phyloP scores from a whole-genome alignment of 2,329 filamentous ascomycete genomes.

The Stemphylium lycopersici region DNA sequence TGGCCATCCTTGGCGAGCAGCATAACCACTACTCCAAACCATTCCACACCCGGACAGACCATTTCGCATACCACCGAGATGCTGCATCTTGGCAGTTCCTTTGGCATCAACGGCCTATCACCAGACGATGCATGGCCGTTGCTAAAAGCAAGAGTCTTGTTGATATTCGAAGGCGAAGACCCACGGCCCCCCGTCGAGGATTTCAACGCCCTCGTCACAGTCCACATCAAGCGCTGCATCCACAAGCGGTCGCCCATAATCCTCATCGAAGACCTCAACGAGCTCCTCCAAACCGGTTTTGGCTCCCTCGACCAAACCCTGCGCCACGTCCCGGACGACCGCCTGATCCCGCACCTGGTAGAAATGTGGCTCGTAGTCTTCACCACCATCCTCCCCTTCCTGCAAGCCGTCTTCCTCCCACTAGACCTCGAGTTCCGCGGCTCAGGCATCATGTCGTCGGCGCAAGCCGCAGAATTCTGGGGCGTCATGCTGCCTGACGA shows the following conservation, averaged over 20 bases:
- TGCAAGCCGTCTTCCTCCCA: constrained; percentile 93
- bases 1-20: constrained; percentile 40
- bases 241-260: constrained; percentile 72
- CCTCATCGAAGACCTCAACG: constrained; percentile 77
- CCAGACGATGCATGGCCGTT: constrained; percentile 83
- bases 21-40: constrained; percentile 31
- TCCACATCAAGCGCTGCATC: constrained; percentile 79
- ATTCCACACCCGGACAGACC: constrained; percentile 32
- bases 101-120: constrained; percentile 56
- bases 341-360: constrained; percentile 86
- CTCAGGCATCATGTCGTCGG: constrained; percentile 76
- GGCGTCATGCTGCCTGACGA: constrained; percentile 64
- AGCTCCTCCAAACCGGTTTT: constrained; percentile 82
- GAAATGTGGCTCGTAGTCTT: constrained; percentile 96
- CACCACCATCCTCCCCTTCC: constrained; percentile 85
- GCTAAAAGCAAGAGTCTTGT: constrained; percentile 74
- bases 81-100: constrained; percentile 53
- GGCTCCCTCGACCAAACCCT: constrained; percentile 83
- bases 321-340: constrained; percentile 78
- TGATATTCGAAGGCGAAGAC: constrained; percentile 83
- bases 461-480: constrained; percentile 91
- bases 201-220: constrained; percentile 78
- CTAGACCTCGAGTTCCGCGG: constrained; percentile 93
- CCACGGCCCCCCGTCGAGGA: constrained; percentile 81
- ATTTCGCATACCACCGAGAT: constrained; percentile 49